A percentile compares a stretch with the other conserved stretches of the same genome.
These are phyloP conservation scores for Ceratocystis diversiconidia DNA, from an alignment of 2,329 filamentous ascomycete genomes.

Conservation along the genomic window DNA sequence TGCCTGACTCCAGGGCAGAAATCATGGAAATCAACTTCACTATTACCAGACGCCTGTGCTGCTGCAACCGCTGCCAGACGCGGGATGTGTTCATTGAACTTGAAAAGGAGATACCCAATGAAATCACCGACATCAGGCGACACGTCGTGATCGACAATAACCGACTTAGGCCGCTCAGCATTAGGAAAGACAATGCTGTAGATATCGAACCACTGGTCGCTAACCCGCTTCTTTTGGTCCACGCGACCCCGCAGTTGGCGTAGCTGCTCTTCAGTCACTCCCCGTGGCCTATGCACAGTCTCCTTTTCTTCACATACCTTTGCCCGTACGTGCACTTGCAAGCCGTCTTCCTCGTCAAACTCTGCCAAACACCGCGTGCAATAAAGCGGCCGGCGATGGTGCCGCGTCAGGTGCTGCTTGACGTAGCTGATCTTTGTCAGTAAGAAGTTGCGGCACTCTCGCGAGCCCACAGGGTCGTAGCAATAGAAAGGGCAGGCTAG, in stretches of 20 bases:
- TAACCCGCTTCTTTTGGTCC: conserved; percentile 20
- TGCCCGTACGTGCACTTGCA: conserved; percentile 19
- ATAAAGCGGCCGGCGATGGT: conserved; percentile 20
- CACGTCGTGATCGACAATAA: conserved; percentile 20
- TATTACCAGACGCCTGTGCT: background rate
- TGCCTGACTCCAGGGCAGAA: background rate
- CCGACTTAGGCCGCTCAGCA: conserved; percentile 18
- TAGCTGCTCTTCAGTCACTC: conserved; percentile 20
- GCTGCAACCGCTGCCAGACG: background rate
- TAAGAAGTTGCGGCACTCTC: conserved; percentile 20
- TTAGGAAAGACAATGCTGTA: conserved; percentile 21
- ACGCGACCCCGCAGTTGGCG: conserved; percentile 19
- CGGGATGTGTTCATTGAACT: conserved; percentile 8
- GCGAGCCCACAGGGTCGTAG: conserved; percentile 19
- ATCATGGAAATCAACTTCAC: background rate
- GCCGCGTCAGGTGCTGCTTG: conserved; percentile 22
- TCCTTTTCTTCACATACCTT: conserved; percentile 16
- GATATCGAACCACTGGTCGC: conserved; percentile 21
- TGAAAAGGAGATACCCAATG: conserved; percentile 17
- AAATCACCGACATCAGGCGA: conserved; percentile 19
- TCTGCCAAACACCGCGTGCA: conserved; percentile 20
- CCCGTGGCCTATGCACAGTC: conserved; percentile 15
- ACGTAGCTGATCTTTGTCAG: conserved; percentile 22
- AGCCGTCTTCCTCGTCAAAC: conserved; percentile 18
- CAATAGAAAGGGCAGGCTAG: conserved; percentile 22